Conservation (phyloP, 2,329 filamentous ascomycete species). For the Aspergillus sp. region DNA sequence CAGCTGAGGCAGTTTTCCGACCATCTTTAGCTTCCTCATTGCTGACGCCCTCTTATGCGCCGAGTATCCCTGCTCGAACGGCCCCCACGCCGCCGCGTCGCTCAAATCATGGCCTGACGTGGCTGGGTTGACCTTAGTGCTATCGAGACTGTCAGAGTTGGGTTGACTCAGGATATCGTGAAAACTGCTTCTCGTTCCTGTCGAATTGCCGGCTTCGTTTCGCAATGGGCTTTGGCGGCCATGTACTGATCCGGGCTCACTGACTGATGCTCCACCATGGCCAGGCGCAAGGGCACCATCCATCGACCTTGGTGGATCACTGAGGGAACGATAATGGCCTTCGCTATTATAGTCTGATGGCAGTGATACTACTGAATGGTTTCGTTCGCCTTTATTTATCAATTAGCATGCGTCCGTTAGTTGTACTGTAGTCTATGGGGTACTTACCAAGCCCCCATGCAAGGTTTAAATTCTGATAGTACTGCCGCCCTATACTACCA, state of each 20-base stretch:
- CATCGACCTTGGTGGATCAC: too few species aligned
- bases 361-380: neutral
- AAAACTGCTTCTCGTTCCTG: conserved; percentile 18
- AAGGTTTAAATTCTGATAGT: too few species aligned
- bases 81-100: neutral
- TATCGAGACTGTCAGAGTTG: conserved; percentile 10
- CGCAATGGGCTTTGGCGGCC: conserved; percentile 16
- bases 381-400: neutral
- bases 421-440: too few species aligned
- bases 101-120: conserved; percentile 15
- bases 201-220: conserved; percentile 19
- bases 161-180: conserved; percentile 7
- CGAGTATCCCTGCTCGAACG: neutral
- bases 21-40: too few species aligned
- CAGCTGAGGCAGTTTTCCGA: too few species aligned
- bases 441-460: too few species aligned
- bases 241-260: conserved; percentile 11
- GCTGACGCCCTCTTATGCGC: conserved; percentile 7
- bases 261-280: conserved; percentile 1
- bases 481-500: too few species aligned
- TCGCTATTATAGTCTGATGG: conserved; percentile 1
- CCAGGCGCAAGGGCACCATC: too few species aligned
- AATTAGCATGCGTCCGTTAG: conserved; percentile 11
- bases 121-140: conserved; percentile 11
- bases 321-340: neutral